Evolutionary conservation across 768 basidiomycete genomes (phyloP).

Genomic region (Coprinellus aureogranulatus): DNA sequence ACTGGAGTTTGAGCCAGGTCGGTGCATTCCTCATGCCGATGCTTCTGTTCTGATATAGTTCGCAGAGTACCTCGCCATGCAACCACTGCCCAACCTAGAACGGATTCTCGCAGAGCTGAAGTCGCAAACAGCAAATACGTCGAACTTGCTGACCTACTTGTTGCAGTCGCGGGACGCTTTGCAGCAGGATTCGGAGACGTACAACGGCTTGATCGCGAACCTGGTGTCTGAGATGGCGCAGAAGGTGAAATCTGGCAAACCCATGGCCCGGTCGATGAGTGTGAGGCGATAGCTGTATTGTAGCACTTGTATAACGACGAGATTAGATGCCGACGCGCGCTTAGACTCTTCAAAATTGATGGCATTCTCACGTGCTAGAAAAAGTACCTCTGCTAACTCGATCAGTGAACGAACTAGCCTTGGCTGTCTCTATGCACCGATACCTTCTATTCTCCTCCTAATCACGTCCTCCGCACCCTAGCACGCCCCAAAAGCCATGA

Average conservation of each 20-base stretch:
- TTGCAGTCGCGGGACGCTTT: slow-evolving; percentile 78
- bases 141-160: slow-evolving; percentile 73
- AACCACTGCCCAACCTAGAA: slow-evolving; percentile 68
- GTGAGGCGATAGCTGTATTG: too few species aligned
- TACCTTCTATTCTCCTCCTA: neutral
- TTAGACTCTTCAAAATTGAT: neutral
- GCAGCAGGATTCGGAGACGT: slow-evolving; percentile 86
- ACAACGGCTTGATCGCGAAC: slow-evolving; percentile 88
- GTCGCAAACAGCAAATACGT: slow-evolving; percentile 70
- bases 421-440: neutral
- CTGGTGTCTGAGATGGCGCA: slow-evolving; percentile 84
- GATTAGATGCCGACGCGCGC: neutral
- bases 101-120: slow-evolving; percentile 65
- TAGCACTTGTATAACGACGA: neutral
- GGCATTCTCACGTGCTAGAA: slow-evolving; percentile 11
- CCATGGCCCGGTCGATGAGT: slow-evolving; percentile 22
- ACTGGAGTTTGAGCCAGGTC: slow-evolving; percentile 67
- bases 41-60: neutral
- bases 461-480: neutral
- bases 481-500: slow-evolving; percentile 50
- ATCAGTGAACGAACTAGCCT: neutral
- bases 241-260: slow-evolving; percentile 70
- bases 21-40: slow-evolving; percentile 14
- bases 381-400: slow-evolving; percentile 1
- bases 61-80: slow-evolving; percentile 67